phyloP scores from a whole-genome alignment of 108 stramenopile genomes.

The Licmophora abbreviata region DNA sequence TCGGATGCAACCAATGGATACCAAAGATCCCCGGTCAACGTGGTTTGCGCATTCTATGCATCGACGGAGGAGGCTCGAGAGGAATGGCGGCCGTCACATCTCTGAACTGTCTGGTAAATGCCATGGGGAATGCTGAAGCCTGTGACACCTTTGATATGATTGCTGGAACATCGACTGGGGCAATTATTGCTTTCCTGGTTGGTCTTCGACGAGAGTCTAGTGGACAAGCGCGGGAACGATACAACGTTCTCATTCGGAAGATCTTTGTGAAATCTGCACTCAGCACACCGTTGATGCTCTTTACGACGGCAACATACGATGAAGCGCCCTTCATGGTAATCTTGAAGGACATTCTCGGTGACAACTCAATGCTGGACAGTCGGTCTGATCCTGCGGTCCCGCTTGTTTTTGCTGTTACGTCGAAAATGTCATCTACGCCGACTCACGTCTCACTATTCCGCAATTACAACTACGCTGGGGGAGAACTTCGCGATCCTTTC shows the following conservation, averaged over 20 bases:
- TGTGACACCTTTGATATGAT: constrained; percentile 81
- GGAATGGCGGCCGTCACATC: constrained; percentile 76
- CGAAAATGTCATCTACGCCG: constrained; percentile 73
- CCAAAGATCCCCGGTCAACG: constrained; percentile 70
- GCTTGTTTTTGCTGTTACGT: constrained; percentile 54
- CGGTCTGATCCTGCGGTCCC: constrained; percentile 66
- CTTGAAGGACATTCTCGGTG: constrained; percentile 54
- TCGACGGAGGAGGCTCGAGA: constrained; percentile 74
- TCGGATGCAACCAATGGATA: constrained; percentile 76
- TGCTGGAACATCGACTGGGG: constrained; percentile 79
- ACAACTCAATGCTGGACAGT: constrained; percentile 71
- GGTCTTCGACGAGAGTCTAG: constrained; percentile 65
- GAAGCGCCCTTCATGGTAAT: constrained; percentile 75
- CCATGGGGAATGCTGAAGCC: constrained; percentile 60
- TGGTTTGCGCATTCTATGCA: constrained; percentile 42
- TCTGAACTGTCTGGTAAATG: constrained; percentile 42
- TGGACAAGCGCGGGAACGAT: constrained; percentile 54
- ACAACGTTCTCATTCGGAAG: constrained; percentile 61
- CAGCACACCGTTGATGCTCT: constrained; percentile 61
- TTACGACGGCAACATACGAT: constrained; percentile 80
- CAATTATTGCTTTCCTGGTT: constrained; percentile 68
- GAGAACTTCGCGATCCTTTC: constrained; percentile 71
- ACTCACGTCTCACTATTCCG: constrained; percentile 68
- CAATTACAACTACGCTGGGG: constrained; percentile 80
- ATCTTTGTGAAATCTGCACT: constrained; percentile 77